Percentiles rank a stretch among this genome's conserved stretches.
These are phyloP conservation scores for Urtica urens DNA, from an alignment of 306 rosid genomes.

Conservation along the genomic window DNA sequence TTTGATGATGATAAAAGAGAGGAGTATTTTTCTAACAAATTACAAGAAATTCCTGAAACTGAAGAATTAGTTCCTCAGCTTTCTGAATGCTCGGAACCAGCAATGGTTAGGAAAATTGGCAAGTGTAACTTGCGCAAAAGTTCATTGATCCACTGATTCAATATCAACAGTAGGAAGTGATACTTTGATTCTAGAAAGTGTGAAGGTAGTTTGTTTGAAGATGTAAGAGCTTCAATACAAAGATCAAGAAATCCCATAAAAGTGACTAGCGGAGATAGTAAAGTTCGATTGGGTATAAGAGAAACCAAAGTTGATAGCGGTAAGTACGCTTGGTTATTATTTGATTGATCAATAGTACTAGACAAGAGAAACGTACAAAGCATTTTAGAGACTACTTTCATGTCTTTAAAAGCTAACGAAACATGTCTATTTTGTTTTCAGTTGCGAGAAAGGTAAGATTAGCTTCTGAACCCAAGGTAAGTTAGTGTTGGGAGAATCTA, in stretches of 20 bases:
- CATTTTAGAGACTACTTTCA: not conserved
- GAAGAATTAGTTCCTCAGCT: constrained; percentile 37
- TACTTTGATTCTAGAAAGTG: constrained; percentile 46
- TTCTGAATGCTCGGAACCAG: constrained; percentile 32
- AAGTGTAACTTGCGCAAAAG: constrained; percentile 81
- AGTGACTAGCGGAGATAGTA: constrained; percentile 19
- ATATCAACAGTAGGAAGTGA: constrained; percentile 67
- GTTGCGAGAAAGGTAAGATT: constrained; percentile 33
- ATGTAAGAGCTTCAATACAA: constrained; percentile 91
- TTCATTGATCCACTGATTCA: constrained; percentile 59
- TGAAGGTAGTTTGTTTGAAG: constrained; percentile 68
- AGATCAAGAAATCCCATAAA: constrained; percentile 39
- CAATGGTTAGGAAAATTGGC: constrained; percentile 30
- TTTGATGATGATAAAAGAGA: too few relatives aligned
- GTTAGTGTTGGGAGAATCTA: constrained; percentile 8
- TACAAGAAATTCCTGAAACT: constrained; percentile 22
- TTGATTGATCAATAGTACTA: constrained; percentile 2
- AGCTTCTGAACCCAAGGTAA: constrained; percentile 58
- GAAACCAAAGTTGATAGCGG: constrained; percentile 23
- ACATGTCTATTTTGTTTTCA: constrained; percentile 36
- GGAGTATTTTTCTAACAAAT: not conserved
- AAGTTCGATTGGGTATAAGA: constrained; percentile 12
- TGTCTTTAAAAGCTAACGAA: not conserved
- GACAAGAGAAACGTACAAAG: not conserved
- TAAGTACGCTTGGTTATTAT: constrained; percentile 21